These are phyloP conservation scores for Diaporthe ampelina DNA, from an alignment of 2,329 filamentous ascomycete species.

Conservation along the genomic window DNA sequence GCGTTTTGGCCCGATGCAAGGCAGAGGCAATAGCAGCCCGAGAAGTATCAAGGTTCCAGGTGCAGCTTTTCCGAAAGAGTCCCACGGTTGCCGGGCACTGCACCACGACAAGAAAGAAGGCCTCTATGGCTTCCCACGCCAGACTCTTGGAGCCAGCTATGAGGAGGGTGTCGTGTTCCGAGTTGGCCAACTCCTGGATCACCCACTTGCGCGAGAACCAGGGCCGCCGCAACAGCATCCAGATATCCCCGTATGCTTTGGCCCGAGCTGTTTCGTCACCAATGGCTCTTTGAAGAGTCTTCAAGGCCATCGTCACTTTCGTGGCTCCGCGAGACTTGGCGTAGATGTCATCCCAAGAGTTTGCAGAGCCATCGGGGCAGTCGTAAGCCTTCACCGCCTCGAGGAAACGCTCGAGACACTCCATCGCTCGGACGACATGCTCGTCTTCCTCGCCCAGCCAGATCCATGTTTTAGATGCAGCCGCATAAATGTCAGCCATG, in stretches of 20 bases:
- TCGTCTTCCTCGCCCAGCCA: constrained; percentile 24
- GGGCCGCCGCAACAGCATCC: neutral
- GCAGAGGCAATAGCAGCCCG: no score
- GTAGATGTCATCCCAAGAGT: no score
- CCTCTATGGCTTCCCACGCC: neutral
- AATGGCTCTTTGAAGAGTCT: neutral
- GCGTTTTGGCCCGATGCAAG: neutral
- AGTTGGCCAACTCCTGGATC: constrained; percentile 5
- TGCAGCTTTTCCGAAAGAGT: neutral
- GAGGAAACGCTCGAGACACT: neutral
- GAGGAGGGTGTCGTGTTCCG: neutral
- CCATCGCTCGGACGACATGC: neutral
- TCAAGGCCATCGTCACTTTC: neutral
- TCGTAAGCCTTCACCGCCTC: no score
- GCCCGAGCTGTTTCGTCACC: no score
- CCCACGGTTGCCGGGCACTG: neutral
- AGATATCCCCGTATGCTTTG: neutral
- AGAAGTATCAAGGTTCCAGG: neutral
- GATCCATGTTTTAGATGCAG: neutral
- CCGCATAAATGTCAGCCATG: constrained; percentile 15
- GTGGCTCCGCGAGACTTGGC: no score
- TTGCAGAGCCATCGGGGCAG: no score
- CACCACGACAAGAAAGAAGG: neutral
- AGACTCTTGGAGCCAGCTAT: neutral
- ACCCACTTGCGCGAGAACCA: constrained; percentile 15